Percentiles rank a stretch among this genome's conserved stretches.
phyloP scores from a whole-genome alignment of 139 green algal species.

The Chlamydomonas applanata region DNA sequence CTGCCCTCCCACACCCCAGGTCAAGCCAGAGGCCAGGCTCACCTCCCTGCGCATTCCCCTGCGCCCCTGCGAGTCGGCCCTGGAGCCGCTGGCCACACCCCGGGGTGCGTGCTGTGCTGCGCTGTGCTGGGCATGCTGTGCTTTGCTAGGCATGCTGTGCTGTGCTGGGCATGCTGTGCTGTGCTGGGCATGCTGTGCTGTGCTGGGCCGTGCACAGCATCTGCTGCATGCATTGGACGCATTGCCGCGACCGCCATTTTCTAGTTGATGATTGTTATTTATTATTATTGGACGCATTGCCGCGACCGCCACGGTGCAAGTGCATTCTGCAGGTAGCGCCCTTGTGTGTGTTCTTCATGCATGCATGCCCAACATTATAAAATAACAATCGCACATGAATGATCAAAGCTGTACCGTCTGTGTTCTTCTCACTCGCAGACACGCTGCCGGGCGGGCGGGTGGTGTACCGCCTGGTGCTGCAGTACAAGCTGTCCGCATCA shows the following conservation, averaged over 20 bases:
- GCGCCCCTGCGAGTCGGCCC: conserved; percentile 35
- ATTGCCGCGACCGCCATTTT: no score
- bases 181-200: no score
- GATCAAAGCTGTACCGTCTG: no score
- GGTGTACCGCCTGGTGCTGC: conserved; percentile 75
- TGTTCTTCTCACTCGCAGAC: conserved; percentile 33
- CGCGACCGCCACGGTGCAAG: no score
- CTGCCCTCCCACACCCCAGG: background rate
- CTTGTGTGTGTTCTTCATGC: no score
- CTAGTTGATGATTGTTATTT: no score
- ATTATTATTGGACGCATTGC: no score
- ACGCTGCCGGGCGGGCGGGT: conserved; percentile 60
- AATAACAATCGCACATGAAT: no score
- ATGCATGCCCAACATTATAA: no score
- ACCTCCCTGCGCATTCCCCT: conserved; percentile 57
- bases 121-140: background rate
- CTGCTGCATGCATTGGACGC: no score
- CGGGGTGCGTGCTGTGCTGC: conserved; percentile 1
- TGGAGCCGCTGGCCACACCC: conserved; percentile 46
- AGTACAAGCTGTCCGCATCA: conserved; percentile 74
- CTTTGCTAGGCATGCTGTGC: conserved; percentile 3
- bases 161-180: background rate
- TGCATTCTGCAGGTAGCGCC: no score
- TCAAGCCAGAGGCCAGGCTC: conserved; percentile 66
- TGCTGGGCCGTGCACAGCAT: no score